Conservation (phyloP, 164 flowering plant species). For the Malania oleifera region DNA sequence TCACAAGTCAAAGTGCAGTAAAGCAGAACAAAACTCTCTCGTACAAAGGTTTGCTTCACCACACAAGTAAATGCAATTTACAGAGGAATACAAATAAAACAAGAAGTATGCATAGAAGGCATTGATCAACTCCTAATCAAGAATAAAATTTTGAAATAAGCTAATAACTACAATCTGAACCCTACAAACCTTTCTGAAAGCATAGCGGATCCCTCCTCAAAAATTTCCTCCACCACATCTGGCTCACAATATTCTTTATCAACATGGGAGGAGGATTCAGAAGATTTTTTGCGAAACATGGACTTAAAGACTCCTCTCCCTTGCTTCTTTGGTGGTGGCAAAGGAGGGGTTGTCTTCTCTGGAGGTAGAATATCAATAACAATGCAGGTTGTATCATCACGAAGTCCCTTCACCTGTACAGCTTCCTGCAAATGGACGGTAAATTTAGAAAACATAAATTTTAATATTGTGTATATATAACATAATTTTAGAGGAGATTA, state of each 20-base stretch:
- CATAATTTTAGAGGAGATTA: background rate
- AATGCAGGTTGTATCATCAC: conserved; percentile 98
- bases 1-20: background rate
- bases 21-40: background rate
- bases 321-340: conserved; percentile 68
- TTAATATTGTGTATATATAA: too few relatives aligned
- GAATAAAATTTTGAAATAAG: background rate
- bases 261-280: conserved; percentile 52
- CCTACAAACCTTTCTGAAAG: conserved; percentile 83
- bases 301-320: conserved; percentile 78
- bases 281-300: conserved; percentile 65
- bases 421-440: conserved; percentile 60
- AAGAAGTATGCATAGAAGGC: background rate
- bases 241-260: conserved; percentile 63
- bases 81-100: background rate
- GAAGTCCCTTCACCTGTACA: conserved; percentile 64
- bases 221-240: conserved; percentile 82
- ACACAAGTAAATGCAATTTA: background rate
- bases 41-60: background rate
- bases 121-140: background rate
- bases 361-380: conserved; percentile 73
- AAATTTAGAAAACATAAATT: background rate
- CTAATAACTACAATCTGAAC: background rate
- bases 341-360: conserved; percentile 54
- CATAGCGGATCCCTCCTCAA: conserved; percentile 92